Percentiles rank a stretch among this genome's conserved stretches.
Conservation (phyloP, 352 stramenopile species). For the Globisporangium mamillatum region DNA sequence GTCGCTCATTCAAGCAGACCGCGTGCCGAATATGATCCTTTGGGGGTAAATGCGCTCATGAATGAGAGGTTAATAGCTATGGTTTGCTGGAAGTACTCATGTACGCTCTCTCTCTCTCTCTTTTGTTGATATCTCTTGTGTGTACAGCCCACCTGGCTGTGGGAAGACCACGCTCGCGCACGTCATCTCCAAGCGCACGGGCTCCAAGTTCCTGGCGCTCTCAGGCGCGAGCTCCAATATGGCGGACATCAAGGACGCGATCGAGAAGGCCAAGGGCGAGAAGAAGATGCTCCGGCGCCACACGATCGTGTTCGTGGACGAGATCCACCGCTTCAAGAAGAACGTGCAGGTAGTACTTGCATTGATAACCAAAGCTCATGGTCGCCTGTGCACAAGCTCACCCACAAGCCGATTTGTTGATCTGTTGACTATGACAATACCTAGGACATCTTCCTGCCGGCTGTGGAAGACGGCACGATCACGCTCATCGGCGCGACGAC, state of each 20-base stretch:
- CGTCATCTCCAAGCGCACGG: constrained; percentile 68
- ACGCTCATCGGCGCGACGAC: constrained; percentile 88
- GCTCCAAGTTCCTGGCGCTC: constrained; percentile 66
- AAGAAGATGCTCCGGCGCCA: constrained; percentile 52
- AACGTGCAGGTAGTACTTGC: constrained; percentile 48
- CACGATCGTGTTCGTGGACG: constrained; percentile 87
- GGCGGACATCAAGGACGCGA: constrained; percentile 68
- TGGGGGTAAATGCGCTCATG: constrained; percentile 51
- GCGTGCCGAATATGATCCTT: constrained; percentile 84
- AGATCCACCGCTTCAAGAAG: constrained; percentile 89
- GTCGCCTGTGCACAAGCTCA: too few species aligned
- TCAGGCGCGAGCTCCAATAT: constrained; percentile 73
- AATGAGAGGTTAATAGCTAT: constrained; percentile 5
- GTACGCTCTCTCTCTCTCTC: background rate
- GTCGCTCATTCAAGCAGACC: constrained; percentile 60
- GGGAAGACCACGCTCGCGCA: constrained; percentile 84
- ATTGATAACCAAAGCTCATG: too few species aligned
- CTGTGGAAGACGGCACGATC: constrained; percentile 80
- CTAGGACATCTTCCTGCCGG: constrained; percentile 80
- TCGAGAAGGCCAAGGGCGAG: constrained; percentile 69
- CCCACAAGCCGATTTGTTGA: background rate
- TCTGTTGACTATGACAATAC: background rate
- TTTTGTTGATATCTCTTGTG: background rate
- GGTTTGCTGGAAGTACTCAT: background rate
- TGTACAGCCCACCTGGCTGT: constrained; percentile 73